A percentile compares a stretch with the other conserved stretches of the same genome.
phyloP scores from a whole-genome alignment of 148 eudicot species.

The Silene conica region DNA sequence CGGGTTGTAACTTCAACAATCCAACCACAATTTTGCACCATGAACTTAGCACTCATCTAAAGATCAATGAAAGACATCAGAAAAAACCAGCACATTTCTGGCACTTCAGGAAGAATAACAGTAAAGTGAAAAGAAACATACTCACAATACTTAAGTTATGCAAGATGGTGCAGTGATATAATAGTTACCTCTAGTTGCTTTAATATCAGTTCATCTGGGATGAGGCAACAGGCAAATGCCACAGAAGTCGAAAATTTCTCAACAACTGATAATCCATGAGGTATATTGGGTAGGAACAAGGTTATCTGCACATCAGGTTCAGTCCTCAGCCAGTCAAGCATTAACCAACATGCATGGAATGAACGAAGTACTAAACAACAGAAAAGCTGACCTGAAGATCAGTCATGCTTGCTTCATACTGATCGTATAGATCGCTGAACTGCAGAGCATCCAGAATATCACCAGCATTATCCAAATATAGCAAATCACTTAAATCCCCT shows the following conservation, averaged over 20 bases:
- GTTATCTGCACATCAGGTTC: constrained; percentile 42
- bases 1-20: background rate
- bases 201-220: constrained; percentile 59
- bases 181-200: constrained; percentile 57
- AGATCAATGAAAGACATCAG: background rate
- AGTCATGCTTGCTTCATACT: constrained; percentile 49
- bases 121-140: background rate
- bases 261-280: constrained; percentile 40
- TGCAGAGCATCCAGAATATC: constrained; percentile 26
- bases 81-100: background rate
- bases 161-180: background rate
- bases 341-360: background rate
- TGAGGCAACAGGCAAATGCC: constrained; percentile 50
- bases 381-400: constrained; percentile 55
- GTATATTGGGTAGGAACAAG: constrained; percentile 32
- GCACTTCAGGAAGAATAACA: background rate
- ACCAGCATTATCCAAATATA: constrained; percentile 19
- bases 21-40: background rate
- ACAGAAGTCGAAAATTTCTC: constrained; percentile 59
- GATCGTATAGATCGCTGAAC: constrained; percentile 56
- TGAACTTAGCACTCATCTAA: background rate
- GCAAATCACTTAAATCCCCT: constrained; percentile 24
- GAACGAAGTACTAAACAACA: background rate
- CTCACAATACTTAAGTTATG: background rate
- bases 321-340: background rate